Base-by-base conservation (phyloP, 495 filamentous ascomycete species). In the Neurospora cerealis region DNA sequence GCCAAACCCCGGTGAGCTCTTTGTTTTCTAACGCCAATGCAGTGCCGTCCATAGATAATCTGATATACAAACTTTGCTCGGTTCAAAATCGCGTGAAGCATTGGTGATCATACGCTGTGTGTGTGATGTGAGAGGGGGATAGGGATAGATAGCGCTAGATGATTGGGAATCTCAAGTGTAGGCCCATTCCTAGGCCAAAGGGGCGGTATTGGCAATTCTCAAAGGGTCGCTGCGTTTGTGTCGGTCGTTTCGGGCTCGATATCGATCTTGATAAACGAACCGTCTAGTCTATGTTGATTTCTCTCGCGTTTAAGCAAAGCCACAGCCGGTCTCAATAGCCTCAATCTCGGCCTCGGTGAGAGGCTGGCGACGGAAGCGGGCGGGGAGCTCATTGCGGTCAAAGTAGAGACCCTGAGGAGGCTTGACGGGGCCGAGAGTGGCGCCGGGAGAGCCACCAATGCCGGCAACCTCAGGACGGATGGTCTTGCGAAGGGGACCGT, bases 281-380 rank as follows among this genome's bases (percentile, higher is more conserved):
- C 36, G n/a, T 71, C 24, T 37, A 46, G 70, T 70, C 19, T n/a
- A 72, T 60, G 37, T 74, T n/a, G 32, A 10, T 24, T 7, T 19
- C 19, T 19, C 32, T 72, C 13, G n/a, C 39, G 39, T 73, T 83
- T 76, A 85, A 38, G 81, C 81, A 73, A 81, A 80, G 69, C 81
- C 96, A 72, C 96, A 96, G 37, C 94, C 96, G 38, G 91, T 92
- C 88, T 98, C 94, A 72, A 99, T 87, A 40, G 94, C 94, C 80
- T 98, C 96, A 73, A 99, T 99, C 87, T 99, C 96, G 62, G 90
- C 90, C 77, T 90, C 80, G 36, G 86, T 90, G 82, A 93, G 90
- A 21, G 89, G 86, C 17, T 87, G 84, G 71, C 95, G 87, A 77
- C 91, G 89, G 86, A 97, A 99, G 75, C 94, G 89, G 71, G 83